Percentiles rank a stretch among this genome's conserved stretches.
phyloP scores from a whole-genome alignment of 805 yeast genomes.

The Yarrowia hollandica region DNA sequence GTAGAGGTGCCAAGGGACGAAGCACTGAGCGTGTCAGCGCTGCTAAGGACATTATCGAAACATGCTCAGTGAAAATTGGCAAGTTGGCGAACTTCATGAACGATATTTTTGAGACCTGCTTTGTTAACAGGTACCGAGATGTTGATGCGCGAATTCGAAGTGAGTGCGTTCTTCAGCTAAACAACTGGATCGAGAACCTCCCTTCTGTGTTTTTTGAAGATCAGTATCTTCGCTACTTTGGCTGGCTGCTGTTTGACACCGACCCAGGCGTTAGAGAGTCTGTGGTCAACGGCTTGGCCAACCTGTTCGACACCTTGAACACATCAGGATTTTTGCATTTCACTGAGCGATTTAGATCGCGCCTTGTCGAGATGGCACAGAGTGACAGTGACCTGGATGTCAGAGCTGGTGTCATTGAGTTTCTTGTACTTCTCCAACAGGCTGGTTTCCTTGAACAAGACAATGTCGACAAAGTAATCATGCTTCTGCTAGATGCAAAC shows the following conservation, averaged over 20 bases:
- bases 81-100: slow-evolving; percentile 50
- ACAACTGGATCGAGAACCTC: slow-evolving; percentile 67
- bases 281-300: slow-evolving; percentile 57
- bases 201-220: slow-evolving; percentile 74
- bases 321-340: slow-evolving; percentile 74
- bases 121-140: slow-evolving; percentile 78
- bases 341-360: slow-evolving; percentile 67
- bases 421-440: slow-evolving; percentile 56
- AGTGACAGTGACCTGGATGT: slow-evolving; percentile 59
- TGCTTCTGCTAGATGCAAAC: slow-evolving; percentile 45
- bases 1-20: slow-evolving; percentile 12
- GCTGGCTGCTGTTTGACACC: slow-evolving; percentile 81
- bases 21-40: slow-evolving; percentile 23
- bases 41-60: slow-evolving; percentile 25
- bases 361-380: slow-evolving; percentile 63
- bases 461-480: slow-evolving; percentile 51
- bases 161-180: slow-evolving; percentile 62
- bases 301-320: slow-evolving; percentile 49
- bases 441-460: slow-evolving; percentile 64
- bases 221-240: slow-evolving; percentile 70
- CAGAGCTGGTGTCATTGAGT: slow-evolving; percentile 50
- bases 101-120: slow-evolving; percentile 66
- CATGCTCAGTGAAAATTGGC: slow-evolving; percentile 37
- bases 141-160: slow-evolving; percentile 68
- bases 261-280: slow-evolving; percentile 61